Evolutionary conservation across 2,329 filamentous ascomycete species (phyloP).

Genomic region (Alternaria sp.): DNA sequence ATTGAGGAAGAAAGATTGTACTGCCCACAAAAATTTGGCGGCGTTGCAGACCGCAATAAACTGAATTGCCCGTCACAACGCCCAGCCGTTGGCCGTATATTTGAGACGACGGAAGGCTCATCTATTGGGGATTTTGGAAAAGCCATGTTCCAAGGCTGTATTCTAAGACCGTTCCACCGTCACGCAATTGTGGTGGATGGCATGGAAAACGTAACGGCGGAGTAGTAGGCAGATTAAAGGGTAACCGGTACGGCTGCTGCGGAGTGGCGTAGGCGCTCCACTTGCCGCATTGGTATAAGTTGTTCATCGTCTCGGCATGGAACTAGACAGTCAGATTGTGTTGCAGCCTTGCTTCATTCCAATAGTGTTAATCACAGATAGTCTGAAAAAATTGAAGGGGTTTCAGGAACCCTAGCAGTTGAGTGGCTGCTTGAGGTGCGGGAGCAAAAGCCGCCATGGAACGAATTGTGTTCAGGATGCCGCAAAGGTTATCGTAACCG

Average conservation of each 20-base stretch:
- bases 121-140: background rate
- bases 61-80: background rate
- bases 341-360: constrained; percentile 1
- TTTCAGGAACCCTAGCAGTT: background rate
- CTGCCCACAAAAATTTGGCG: background rate
- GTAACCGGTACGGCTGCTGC: background rate
- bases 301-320: background rate
- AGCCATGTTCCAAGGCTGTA: background rate
- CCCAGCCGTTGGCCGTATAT: background rate
- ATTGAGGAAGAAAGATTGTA: background rate
- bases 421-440: background rate
- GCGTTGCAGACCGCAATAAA: background rate
- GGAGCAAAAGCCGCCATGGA: background rate
- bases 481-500: background rate
- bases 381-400: background rate
- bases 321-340: background rate
- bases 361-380: background rate
- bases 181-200: background rate
- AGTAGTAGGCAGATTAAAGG: constrained; percentile 1
- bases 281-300: constrained; percentile 9
- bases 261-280: constrained; percentile 5
- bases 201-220: background rate
- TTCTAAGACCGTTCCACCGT: background rate
- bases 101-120: background rate
- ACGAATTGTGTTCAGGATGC: background rate